Conservation (phyloP, 495 filamentous ascomycete genomes). For the Penicillium turbatum region DNA sequence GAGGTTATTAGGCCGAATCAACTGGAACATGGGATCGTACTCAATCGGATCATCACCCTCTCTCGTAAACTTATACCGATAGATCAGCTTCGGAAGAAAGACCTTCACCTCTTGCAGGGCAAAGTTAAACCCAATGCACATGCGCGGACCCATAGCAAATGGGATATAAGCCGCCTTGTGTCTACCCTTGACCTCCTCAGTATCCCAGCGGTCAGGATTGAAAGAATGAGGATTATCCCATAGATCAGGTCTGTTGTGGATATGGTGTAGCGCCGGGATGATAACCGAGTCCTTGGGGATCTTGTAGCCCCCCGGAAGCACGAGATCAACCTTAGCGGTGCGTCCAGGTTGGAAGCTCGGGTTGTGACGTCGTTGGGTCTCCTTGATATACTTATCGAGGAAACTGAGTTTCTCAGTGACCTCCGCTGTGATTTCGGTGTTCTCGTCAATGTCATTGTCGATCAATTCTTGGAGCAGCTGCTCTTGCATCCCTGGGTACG, state of each 20-base stretch:
- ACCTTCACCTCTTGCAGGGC: slow-evolving; percentile 51
- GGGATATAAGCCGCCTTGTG: slow-evolving; percentile 46
- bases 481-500: slow-evolving; percentile 48
- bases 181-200: slow-evolving; percentile 41
- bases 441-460: slow-evolving; percentile 38
- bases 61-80: slow-evolving; percentile 45
- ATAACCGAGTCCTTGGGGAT: slow-evolving; percentile 42
- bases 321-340: slow-evolving; percentile 44
- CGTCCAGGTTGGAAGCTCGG: slow-evolving; percentile 52
- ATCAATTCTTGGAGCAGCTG: slow-evolving; percentile 50
- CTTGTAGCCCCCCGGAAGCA: slow-evolving; percentile 52
- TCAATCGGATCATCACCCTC: slow-evolving; percentile 39
- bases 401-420: slow-evolving; percentile 33
- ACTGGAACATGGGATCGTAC: slow-evolving; percentile 53
- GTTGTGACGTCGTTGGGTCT: slow-evolving; percentile 52
- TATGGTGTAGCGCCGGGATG: slow-evolving; percentile 43
- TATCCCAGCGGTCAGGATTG: slow-evolving; percentile 52
- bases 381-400: slow-evolving; percentile 53
- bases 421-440: slow-evolving; percentile 30
- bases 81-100: slow-evolving; percentile 47
- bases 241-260: slow-evolving; percentile 47
- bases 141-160: slow-evolving; percentile 46
- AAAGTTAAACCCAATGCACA: slow-evolving; percentile 57
- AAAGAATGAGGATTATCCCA: slow-evolving; percentile 51
- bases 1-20: slow-evolving; percentile 50